Evolutionary conservation across 1,284 basidiomycete genomes (phyloP).

Genomic region (Pseudozyma pruni): DNA sequence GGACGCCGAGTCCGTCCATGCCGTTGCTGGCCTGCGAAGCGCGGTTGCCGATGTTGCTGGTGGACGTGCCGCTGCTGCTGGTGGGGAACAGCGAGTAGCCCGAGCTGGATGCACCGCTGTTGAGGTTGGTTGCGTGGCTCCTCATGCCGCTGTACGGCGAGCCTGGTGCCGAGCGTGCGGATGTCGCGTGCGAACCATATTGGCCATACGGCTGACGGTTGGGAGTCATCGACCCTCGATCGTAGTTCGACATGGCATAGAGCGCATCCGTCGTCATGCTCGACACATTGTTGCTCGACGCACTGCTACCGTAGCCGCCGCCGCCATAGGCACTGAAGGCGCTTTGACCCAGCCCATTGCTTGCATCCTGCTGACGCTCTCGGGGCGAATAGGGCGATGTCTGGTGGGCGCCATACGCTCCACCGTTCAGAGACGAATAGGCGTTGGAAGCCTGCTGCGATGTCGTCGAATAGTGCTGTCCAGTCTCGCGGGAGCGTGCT

Average conservation of each 20-base stretch:
- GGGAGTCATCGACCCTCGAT: constrained; percentile 36
- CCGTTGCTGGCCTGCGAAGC: constrained; percentile 27
- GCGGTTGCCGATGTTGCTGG: constrained; percentile 8
- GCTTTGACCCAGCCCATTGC: constrained; percentile 17
- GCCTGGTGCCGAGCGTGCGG: constrained; percentile 40
- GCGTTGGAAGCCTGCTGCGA: constrained; percentile 32
- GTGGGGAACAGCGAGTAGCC: constrained; percentile 47
- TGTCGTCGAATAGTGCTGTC: constrained; percentile 23
- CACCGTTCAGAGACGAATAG: constrained; percentile 31
- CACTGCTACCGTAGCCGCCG: constrained; percentile 26
- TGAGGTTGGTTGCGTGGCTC: constrained; percentile 29
- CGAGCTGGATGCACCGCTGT: constrained; percentile 18
- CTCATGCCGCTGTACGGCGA: constrained; percentile 49
- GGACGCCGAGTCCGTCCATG: constrained; percentile 33
- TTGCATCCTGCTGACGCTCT: constrained; percentile 39
- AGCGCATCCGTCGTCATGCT: constrained; percentile 34
- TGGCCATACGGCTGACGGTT: constrained; percentile 30
- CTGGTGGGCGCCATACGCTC: constrained; percentile 20
- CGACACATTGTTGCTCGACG: constrained; percentile 10
- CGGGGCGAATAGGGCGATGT: constrained; percentile 33
- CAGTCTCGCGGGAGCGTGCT: constrained; percentile 29
- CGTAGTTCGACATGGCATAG: constrained; percentile 36
- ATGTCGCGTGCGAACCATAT: constrained; percentile 26
- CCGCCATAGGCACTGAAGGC: constrained; percentile 32
- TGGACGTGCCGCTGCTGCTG: constrained; percentile 15